These are phyloP conservation scores for Phytophthora melonis DNA, from an alignment of 352 stramenopile species.

Conservation along the genomic window DNA sequence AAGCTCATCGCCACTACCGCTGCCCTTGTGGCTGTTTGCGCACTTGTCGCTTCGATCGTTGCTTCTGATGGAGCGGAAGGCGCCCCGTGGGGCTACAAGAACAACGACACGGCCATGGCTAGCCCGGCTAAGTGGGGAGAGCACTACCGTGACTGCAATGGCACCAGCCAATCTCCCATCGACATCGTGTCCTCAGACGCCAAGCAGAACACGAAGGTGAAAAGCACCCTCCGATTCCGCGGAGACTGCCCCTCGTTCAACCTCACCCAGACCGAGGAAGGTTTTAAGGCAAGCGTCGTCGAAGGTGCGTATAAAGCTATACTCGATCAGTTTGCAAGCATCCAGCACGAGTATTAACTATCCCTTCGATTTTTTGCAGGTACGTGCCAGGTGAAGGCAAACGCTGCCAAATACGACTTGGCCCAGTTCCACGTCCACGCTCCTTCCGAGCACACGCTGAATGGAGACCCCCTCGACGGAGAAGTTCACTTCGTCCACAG, in stretches of 20 bases:
- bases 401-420: constrained; percentile 31
- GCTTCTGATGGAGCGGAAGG: constrained; percentile 8
- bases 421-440: constrained; percentile 54
- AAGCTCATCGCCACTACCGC: constrained; percentile 20
- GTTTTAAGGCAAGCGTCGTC: constrained; percentile 26
- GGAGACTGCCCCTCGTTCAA: constrained; percentile 33
- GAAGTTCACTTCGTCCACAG: constrained; percentile 65
- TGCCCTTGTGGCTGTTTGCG: constrained; percentile 9
- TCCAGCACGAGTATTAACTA: neutral
- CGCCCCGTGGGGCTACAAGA: constrained; percentile 26
- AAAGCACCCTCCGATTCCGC: constrained; percentile 28
- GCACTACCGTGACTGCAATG: constrained; percentile 20
- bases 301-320: constrained; percentile 11
- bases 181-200: constrained; percentile 28
- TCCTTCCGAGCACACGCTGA: constrained; percentile 58
- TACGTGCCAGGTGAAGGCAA: constrained; percentile 21
- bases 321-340: neutral
- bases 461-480: constrained; percentile 44
- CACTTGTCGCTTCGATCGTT: constrained; percentile 14
- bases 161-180: constrained; percentile 38
- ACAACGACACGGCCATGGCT: constrained; percentile 4
- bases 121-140: constrained; percentile 13
- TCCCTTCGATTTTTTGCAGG: constrained; percentile 5
- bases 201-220: constrained; percentile 3
- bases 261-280: constrained; percentile 26